Percentiles rank a stretch among this genome's conserved stretches.
phyloP scores from a whole-genome alignment of 225 moss, liverwort and hornwort species.

The Pseudisothecium myosuroides region DNA sequence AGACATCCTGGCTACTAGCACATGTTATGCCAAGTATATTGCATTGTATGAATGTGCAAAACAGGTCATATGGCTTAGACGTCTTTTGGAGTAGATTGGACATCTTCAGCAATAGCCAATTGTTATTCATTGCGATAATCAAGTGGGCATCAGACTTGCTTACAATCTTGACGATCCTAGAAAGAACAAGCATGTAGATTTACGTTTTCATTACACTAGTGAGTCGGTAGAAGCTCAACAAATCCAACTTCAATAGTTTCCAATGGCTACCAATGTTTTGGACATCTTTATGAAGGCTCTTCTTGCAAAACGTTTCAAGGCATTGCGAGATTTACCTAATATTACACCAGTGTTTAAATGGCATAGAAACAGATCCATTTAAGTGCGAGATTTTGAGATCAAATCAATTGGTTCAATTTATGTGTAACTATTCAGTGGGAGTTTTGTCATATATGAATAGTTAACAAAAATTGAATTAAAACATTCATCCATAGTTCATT shows the following conservation, averaged over 20 bases:
- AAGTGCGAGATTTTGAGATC: too few relatives aligned
- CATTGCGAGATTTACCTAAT: accelerated
- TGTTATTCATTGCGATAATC: background rate
- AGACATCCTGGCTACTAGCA: too few relatives aligned
- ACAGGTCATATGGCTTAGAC: too few relatives aligned
- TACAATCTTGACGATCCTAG: accelerated
- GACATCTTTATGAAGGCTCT: background rate
- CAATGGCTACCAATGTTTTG: background rate
- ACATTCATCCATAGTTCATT: too few relatives aligned
- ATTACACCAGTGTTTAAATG: background rate
- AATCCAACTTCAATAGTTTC: background rate
- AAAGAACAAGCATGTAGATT: background rate
- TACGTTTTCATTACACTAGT: background rate
- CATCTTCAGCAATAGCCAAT: accelerated
- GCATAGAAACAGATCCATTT: too few relatives aligned
- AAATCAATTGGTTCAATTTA: too few relatives aligned
- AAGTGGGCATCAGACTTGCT: background rate
- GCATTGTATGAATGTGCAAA: too few relatives aligned
- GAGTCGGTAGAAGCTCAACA: background rate
- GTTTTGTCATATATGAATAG: too few relatives aligned
- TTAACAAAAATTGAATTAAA: too few relatives aligned
- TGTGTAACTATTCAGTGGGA: too few relatives aligned
- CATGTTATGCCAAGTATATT: too few relatives aligned
- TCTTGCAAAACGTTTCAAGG: accelerated
- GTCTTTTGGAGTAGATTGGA: too few relatives aligned